Conservation (phyloP, 805 yeast genomes). For the Cyberlindnera americana region DNA sequence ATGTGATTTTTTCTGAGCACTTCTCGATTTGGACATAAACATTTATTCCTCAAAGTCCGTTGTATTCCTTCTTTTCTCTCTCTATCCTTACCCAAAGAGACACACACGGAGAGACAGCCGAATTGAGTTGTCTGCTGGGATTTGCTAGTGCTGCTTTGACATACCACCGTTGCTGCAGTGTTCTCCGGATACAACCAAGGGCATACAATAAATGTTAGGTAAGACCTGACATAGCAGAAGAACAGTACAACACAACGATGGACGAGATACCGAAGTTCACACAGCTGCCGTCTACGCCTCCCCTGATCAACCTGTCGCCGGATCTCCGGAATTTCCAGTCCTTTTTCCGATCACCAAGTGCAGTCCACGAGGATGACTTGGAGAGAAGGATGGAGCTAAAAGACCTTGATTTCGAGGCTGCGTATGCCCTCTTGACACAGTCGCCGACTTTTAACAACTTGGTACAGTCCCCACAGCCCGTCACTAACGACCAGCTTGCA, state of each 20-base stretch:
- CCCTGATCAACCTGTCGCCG: conserved; percentile 13
- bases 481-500: background rate
- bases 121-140: too few relatives aligned
- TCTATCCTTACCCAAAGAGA: too few relatives aligned
- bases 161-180: too few relatives aligned
- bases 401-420: conserved; percentile 29
- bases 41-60: too few relatives aligned
- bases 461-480: conserved; percentile 7
- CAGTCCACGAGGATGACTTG: background rate
- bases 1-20: conserved; percentile 12
- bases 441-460: conserved; percentile 18
- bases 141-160: too few relatives aligned
- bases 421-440: conserved; percentile 27
- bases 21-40: background rate
- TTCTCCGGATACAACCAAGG: too few relatives aligned
- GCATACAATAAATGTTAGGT: too few relatives aligned
- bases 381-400: conserved; percentile 9
- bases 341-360: conserved; percentile 11
- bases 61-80: too few relatives aligned
- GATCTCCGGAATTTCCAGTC: conserved; percentile 10
- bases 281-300: conserved; percentile 16
- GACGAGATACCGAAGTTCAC: conserved; percentile 11
- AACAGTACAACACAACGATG: conserved; percentile 4
- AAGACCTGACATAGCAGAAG: too few relatives aligned
- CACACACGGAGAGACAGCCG: too few relatives aligned